Percentiles rank a stretch among this genome's conserved stretches.
phyloP scores from a whole-genome alignment of 2,329 filamentous ascomycete species.

The Aspergillus hortae region DNA sequence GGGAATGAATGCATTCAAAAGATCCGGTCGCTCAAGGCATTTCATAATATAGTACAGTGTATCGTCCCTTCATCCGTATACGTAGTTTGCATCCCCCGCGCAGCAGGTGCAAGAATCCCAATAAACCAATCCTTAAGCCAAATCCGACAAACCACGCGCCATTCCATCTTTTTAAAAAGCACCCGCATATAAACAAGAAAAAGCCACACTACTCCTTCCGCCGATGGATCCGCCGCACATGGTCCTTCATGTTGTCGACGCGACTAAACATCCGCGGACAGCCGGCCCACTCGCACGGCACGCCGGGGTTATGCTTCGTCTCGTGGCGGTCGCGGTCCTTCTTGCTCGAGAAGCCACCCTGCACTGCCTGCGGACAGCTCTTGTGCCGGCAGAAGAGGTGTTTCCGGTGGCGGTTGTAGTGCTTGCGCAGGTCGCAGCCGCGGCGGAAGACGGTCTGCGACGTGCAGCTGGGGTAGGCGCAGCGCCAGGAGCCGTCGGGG shows the following conservation, averaged over 20 bases:
- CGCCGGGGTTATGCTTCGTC: slow-evolving; percentile 60
- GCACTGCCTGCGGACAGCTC: slow-evolving; percentile 55
- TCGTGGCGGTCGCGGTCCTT: slow-evolving; percentile 61
- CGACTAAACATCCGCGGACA: slow-evolving; percentile 59
- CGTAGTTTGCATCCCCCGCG: no score
- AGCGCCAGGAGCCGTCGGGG: slow-evolving; percentile 50
- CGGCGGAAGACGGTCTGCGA: slow-evolving; percentile 56
- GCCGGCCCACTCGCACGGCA: slow-evolving; percentile 56
- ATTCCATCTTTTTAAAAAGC: neutral
- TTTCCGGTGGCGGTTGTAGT: slow-evolving; percentile 61
- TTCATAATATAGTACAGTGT: no score
- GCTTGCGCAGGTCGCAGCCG: slow-evolving; percentile 60
- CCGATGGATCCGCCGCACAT: slow-evolving; percentile 43
- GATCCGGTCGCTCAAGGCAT: no score
- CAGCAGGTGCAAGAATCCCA: no score
- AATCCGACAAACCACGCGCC: neutral
- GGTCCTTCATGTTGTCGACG: slow-evolving; percentile 59
- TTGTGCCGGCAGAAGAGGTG: slow-evolving; percentile 58
- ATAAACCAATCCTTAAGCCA: no score
- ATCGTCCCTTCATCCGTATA: no score
- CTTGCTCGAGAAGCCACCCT: slow-evolving; percentile 60
- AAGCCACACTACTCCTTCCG: no score
- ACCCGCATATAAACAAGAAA: no score
- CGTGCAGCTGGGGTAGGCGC: slow-evolving; percentile 57
- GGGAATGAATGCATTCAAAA: no score